Base-by-base conservation (phyloP, 192 early-diverging fungal species). In the Pecoramyces ruminantium region DNA sequence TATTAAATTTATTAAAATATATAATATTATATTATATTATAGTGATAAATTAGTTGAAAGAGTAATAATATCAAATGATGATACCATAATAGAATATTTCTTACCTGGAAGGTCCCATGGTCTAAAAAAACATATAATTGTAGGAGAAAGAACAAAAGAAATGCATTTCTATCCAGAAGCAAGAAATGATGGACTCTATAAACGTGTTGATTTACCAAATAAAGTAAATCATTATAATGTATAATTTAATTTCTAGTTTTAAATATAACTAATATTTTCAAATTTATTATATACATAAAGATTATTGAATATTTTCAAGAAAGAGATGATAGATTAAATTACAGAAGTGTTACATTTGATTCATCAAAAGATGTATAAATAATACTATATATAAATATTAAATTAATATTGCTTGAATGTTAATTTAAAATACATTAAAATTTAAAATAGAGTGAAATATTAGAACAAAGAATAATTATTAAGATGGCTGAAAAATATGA, bases 401-500 rank as follows among this genome's bases (percentile, higher is more conserved):
- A n/a, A n/a, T n/a, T n/a, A n/a, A n/a, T n/a, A n/a, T n/a, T n/a
- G n/a, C n/a, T n/a, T n/a, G n/a, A n/a, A n/a, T n/a, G n/a, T n/a
- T n/a, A n/a, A n/a, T n/a, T n/a, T n/a, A n/a, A n/a, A n/a, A n/a
- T n/a, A n/a, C n/a, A n/a, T n/a, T 51, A 81, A 82, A 25, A 21
- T 30, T 40, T 2, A 29, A 83, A 34, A 38, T 25, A 28, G 38
- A 17, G n/a, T 80, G 78, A 39, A n/a, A n/a, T 77, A 38, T 78
- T 82, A 30, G 84, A 86, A 30, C 38, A 78, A 38, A 67, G 80
- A 30, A 29, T 78, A 15, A 83, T 89, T 21, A 38, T 87, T 4
- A 91, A 91, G 42, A 91, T 91, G 90, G 85, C 90, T 29, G 90
- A 91, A 79, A 91, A 91, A 78, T 88, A 88, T 40, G 85, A 83